Conservation (phyloP, 1,284 basidiomycete genomes). For the Sporisorium reilianum region DNA sequence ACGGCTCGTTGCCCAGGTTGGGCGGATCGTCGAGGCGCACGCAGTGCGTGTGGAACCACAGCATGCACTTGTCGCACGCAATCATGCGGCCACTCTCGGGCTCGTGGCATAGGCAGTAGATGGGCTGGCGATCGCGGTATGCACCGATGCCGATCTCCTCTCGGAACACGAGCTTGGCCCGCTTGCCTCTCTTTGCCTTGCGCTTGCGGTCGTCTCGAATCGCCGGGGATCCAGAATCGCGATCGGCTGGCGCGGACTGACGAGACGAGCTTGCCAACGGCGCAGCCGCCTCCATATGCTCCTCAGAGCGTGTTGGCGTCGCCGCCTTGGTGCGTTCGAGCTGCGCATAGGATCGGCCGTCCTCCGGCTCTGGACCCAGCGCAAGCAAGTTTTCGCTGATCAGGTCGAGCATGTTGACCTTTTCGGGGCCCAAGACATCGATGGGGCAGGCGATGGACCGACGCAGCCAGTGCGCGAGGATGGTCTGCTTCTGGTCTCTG, state of each 20-base stretch:
- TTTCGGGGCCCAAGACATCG: slow-evolving; percentile 53
- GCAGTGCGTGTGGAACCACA: slow-evolving; percentile 68
- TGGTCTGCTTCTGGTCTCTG: slow-evolving; percentile 35
- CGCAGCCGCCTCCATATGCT: slow-evolving; percentile 10
- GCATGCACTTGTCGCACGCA: slow-evolving; percentile 67
- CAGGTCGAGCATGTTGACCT: slow-evolving; percentile 45
- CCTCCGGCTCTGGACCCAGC: slow-evolving; percentile 13
- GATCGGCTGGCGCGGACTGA: slow-evolving; percentile 14
- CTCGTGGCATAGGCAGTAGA: slow-evolving; percentile 67
- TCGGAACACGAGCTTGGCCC: slow-evolving; percentile 66
- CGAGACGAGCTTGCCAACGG: slow-evolving; percentile 18
- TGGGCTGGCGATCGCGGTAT: slow-evolving; percentile 41
- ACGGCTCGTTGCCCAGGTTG: slow-evolving; percentile 54
- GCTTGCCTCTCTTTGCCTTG: slow-evolving; percentile 61
- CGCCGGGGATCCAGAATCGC: slow-evolving; percentile 36
- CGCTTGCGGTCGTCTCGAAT: slow-evolving; percentile 45
- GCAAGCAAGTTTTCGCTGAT: slow-evolving; percentile 36
- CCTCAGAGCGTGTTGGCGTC: slow-evolving; percentile 25
- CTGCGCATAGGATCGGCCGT: slow-evolving; percentile 10
- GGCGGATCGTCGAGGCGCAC: slow-evolving; percentile 58
- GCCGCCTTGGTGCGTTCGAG: slow-evolving; percentile 15
- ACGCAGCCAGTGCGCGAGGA: slow-evolving; percentile 51
- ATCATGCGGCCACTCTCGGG: slow-evolving; percentile 65
- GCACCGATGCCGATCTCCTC: slow-evolving; percentile 61
- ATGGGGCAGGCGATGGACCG: slow-evolving; percentile 54